These are phyloP conservation scores for Theobroma cacao DNA, from an alignment of 345 rosid genomes.

Conservation along the genomic window DNA sequence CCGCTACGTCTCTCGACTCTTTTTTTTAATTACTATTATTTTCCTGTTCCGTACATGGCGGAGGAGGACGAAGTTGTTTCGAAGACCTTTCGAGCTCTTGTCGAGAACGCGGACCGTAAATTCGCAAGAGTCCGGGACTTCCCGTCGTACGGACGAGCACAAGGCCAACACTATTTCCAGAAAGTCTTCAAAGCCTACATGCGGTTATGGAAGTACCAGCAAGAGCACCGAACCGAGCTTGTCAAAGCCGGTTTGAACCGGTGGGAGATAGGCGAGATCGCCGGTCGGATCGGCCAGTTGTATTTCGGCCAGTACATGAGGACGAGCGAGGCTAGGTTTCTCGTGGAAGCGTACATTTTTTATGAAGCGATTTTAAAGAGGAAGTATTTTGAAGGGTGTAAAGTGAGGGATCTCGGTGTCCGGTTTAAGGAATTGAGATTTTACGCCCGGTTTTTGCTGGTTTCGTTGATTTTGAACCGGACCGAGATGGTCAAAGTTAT, in stretches of 20 bases:
- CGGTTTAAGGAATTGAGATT: conserved; percentile 86
- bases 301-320: conserved; percentile 94
- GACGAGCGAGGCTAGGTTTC: conserved; percentile 79
- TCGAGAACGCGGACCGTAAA: conserved; percentile 91
- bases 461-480: conserved; percentile 68
- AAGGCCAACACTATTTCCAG: conserved; percentile 55
- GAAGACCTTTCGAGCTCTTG: conserved; percentile 63
- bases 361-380: conserved; percentile 86
- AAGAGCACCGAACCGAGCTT: conserved; percentile 63
- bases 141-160: conserved; percentile 57
- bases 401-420: conserved; percentile 64
- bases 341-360: conserved; percentile 84
- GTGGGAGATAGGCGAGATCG: conserved; percentile 99
- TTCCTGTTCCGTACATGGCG: conserved; percentile 30
- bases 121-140: conserved; percentile 85
- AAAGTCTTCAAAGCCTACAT: conserved; percentile 93
- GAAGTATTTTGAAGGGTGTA: conserved; percentile 67
- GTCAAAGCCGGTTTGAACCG: conserved; percentile 80
- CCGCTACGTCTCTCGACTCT: conserved; percentile 13
- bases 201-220: conserved; percentile 98
- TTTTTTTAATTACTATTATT: background rate
- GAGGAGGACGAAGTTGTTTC: conserved; percentile 50
- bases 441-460: conserved; percentile 84
- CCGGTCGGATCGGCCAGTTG: conserved; percentile 98
- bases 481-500: conserved; percentile 55